Conservation (phyloP, 192 early-diverging fungal genomes). For the Coemansia sp. region DNA sequence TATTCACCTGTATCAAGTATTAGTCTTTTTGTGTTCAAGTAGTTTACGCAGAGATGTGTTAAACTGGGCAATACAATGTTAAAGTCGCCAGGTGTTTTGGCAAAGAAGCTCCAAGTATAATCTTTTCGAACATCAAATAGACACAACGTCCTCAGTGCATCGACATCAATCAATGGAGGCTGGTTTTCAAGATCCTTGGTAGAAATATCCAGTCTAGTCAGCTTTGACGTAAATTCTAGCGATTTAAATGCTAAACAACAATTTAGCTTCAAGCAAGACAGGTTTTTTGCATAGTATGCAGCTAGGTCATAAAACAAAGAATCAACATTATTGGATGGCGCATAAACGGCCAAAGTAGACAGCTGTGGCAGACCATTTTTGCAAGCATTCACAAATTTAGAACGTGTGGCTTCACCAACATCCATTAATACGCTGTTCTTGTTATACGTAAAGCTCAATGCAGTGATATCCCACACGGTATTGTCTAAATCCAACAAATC, state of each 20-base stretch:
- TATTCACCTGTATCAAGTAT: neutral
- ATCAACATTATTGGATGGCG: neutral
- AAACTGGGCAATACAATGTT: neutral
- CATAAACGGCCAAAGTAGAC: neutral
- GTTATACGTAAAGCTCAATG: neutral
- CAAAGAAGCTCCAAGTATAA: constrained; percentile 4
- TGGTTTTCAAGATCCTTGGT: neutral
- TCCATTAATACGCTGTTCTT: neutral
- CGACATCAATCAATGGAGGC: neutral
- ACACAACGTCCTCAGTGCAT: neutral
- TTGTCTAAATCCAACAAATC: neutral
- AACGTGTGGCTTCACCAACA: neutral
- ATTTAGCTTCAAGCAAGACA: neutral
- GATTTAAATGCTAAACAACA: neutral
- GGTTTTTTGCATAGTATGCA: neutral
- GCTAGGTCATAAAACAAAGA: neutral
- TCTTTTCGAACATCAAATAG: neutral
- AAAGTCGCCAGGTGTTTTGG: neutral
- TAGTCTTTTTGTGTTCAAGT: neutral
- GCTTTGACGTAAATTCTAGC: neutral
- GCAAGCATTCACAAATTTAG: neutral
- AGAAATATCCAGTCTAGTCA: neutral
- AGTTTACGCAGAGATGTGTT: neutral
- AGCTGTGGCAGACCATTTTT: neutral
- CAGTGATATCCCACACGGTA: neutral